A percentile compares a stretch with the other conserved stretches of the same genome.
Evolutionary conservation across 768 basidiomycete genomes (phyloP).

Genomic region (Lactarius evosmus): DNA sequence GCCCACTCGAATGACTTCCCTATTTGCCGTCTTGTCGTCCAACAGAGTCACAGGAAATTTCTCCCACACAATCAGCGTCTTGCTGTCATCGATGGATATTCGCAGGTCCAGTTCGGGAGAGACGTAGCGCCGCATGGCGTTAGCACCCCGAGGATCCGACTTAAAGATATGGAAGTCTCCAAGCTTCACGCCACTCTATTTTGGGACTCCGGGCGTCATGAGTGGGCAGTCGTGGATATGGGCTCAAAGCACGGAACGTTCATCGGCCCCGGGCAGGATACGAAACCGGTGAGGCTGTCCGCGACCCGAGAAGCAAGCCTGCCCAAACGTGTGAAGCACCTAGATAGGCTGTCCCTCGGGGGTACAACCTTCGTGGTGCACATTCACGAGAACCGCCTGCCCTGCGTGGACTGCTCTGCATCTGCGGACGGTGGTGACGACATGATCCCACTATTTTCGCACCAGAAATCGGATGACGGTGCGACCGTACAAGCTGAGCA

Average conservation of each 20-base stretch:
- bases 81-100: constrained; percentile 59
- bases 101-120: constrained; percentile 71
- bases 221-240: constrained; percentile 81
- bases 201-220: constrained; percentile 56
- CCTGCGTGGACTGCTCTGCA: constrained; percentile 60
- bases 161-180: constrained; percentile 83
- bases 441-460: constrained; percentile 60
- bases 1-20: constrained; percentile 15
- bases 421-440: constrained; percentile 37
- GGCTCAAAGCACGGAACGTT: constrained; percentile 85
- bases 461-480: constrained; percentile 1
- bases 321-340: constrained; percentile 58
- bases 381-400: constrained; percentile 57
- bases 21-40: constrained; percentile 41
- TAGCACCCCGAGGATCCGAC: constrained; percentile 58
- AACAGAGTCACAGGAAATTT: constrained; percentile 37
- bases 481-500: constrained; percentile 2
- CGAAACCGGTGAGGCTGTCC: constrained; percentile 42
- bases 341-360: constrained; percentile 65
- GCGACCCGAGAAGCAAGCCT: constrained; percentile 64
- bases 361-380: constrained; percentile 69
- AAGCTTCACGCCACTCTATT: constrained; percentile 76
- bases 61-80: constrained; percentile 51
- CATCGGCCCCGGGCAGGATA: constrained; percentile 36
- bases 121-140: constrained; percentile 54